Percentiles rank a stretch among this genome's conserved stretches.
These are phyloP conservation scores for Yarrowia hollandica DNA, from an alignment of 805 yeast species.

Conservation along the genomic window DNA sequence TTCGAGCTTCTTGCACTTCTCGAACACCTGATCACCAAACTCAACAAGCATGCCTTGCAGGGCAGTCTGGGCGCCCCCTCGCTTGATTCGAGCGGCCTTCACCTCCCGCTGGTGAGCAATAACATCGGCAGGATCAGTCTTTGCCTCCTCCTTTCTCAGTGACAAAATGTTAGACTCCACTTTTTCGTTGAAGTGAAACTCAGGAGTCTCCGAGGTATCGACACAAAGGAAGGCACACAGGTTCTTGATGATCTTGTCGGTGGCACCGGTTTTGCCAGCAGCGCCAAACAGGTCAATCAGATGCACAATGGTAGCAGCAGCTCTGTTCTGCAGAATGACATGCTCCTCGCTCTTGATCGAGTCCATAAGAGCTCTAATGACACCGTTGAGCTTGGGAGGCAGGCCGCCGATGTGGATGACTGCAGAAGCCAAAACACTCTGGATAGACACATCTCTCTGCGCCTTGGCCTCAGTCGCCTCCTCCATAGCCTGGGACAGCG, in stretches of 20 bases:
- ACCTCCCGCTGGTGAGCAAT: constrained; percentile 62
- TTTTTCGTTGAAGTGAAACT: constrained; percentile 65
- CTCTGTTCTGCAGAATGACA: constrained; percentile 61
- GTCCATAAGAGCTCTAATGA: constrained; percentile 89
- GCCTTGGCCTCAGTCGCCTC: constrained; percentile 60
- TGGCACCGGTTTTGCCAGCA: constrained; percentile 65
- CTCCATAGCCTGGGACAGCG: constrained; percentile 63
- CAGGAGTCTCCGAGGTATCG: constrained; percentile 95
- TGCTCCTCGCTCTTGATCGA: constrained; percentile 77
- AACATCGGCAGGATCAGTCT: constrained; percentile 59
- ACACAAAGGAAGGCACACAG: constrained; percentile 91
- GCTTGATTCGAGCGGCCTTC: constrained; percentile 72
- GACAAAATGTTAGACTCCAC: constrained; percentile 64
- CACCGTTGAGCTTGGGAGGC: constrained; percentile 87
- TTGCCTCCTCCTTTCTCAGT: constrained; percentile 73
- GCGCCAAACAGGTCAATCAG: constrained; percentile 61
- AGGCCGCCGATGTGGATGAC: constrained; percentile 54
- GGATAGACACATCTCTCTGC: constrained; percentile 52
- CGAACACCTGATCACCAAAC: constrained; percentile 59
- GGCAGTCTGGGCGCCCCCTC: constrained; percentile 79
- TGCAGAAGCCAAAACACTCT: constrained; percentile 78
- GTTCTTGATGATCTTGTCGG: constrained; percentile 86
- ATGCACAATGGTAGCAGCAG: constrained; percentile 67
- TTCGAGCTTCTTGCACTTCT: constrained; percentile 63
- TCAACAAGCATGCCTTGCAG: constrained; percentile 57